phyloP scores from a whole-genome alignment of 2,329 filamentous ascomycete genomes.

The Fusarium caatingaense region DNA sequence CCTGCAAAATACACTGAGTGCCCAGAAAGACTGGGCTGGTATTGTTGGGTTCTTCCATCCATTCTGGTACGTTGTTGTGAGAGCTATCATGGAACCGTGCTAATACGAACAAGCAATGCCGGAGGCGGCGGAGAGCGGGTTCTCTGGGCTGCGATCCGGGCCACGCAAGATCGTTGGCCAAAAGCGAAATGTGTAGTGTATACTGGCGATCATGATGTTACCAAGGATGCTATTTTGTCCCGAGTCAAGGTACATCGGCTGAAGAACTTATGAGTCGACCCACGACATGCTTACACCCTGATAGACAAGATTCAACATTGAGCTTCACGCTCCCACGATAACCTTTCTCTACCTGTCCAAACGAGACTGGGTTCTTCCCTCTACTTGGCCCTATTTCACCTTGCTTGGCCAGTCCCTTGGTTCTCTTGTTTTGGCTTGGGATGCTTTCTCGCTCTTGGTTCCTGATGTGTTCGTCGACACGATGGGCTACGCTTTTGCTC shows the following conservation, averaged over 20 bases:
- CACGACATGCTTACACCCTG: slow-evolving; percentile 25
- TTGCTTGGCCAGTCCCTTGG: slow-evolving; percentile 93
- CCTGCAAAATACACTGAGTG: slow-evolving; percentile 46
- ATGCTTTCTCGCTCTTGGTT: slow-evolving; percentile 90
- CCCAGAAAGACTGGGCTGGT: slow-evolving; percentile 76
- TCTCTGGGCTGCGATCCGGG: slow-evolving; percentile 93
- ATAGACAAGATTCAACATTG: slow-evolving; percentile 90
- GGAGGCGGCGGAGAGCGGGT: slow-evolving; percentile 96
- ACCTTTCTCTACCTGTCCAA: slow-evolving; percentile 92
- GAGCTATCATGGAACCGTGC: slow-evolving; percentile 5
- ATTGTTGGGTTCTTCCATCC: slow-evolving; percentile 97
- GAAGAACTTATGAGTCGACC: not conserved
- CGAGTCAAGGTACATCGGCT: slow-evolving; percentile 74
- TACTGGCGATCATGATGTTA: slow-evolving; percentile 91
- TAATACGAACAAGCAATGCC: slow-evolving; percentile 74
- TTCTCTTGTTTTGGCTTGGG: slow-evolving; percentile 87
- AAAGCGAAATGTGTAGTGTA: slow-evolving; percentile 92
- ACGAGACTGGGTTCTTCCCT: slow-evolving; percentile 84
- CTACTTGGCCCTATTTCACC: slow-evolving; percentile 91
- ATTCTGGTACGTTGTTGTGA: slow-evolving; percentile 76
- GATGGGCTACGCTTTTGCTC: slow-evolving; percentile 95
- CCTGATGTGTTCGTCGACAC: slow-evolving; percentile 97
- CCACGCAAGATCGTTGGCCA: slow-evolving; percentile 90
- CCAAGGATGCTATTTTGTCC: slow-evolving; percentile 81
- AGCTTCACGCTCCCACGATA: slow-evolving; percentile 83